Evolutionary conservation across 73 alveolate genomes (phyloP).

Genomic region (Tetrahymena elliotti): DNA sequence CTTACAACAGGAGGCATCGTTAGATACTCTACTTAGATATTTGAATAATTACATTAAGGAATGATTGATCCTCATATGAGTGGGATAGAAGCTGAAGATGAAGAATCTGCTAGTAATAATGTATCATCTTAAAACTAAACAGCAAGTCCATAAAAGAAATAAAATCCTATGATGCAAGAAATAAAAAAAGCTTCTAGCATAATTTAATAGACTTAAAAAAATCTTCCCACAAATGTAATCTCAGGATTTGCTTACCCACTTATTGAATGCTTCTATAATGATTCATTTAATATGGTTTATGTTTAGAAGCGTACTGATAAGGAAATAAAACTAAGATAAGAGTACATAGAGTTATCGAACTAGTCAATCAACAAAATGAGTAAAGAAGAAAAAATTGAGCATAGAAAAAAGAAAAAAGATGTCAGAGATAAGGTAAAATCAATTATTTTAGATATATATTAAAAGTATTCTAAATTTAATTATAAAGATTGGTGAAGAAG

Average conservation of each 20-base stretch:
- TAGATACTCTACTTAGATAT: background rate
- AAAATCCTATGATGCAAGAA: background rate
- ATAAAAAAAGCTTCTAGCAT: background rate
- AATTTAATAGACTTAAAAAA: background rate
- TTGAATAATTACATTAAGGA: background rate
- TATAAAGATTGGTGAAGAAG: conserved; percentile 40
- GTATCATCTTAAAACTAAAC: background rate
- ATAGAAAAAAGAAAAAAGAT: conserved; percentile 38
- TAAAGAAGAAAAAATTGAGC: conserved; percentile 40
- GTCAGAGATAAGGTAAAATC: conserved; percentile 5
- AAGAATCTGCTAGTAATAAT: background rate
- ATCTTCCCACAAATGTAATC: conserved; percentile 31
- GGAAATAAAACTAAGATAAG: conserved; percentile 54
- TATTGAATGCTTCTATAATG: conserved; percentile 63
- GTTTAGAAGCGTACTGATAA: conserved; percentile 28
- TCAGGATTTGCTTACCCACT: conserved; percentile 73
- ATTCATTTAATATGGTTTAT: conserved; percentile 37
- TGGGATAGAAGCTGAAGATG: background rate
- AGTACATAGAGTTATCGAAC: conserved; percentile 53
- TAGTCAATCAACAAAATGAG: conserved; percentile 43
- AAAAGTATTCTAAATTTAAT: background rate
- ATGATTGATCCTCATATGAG: background rate
- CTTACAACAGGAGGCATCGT: background rate
- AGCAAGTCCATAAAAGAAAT: background rate
- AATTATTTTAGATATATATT: background rate